A percentile compares a stretch with the other conserved stretches of the same genome.
Conservation (phyloP, 306 rosid genomes). For the Citrullus mucosospermus region DNA sequence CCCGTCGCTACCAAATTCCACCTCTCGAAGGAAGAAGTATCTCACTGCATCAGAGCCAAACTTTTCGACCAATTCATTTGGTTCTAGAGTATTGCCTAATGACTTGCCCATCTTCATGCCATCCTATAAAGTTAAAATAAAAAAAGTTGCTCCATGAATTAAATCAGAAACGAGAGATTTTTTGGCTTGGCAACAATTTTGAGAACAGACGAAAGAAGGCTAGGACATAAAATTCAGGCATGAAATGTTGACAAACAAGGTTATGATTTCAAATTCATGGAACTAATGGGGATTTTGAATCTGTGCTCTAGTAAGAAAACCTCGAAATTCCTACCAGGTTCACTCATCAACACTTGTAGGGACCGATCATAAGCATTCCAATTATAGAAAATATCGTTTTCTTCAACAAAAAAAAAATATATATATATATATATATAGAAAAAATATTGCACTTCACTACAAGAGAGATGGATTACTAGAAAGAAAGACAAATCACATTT, state of each 20-base stretch:
- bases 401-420: too few species aligned
- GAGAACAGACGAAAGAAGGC: background rate
- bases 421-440: background rate
- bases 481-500: background rate
- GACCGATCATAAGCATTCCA: background rate
- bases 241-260: background rate
- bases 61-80: slow-evolving; percentile 69
- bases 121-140: slow-evolving; percentile 73
- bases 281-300: background rate
- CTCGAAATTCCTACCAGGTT: background rate
- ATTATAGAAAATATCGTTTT: background rate
- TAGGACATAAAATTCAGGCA: background rate
- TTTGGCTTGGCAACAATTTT: background rate
- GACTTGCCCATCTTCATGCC: slow-evolving; percentile 99
- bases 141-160: slow-evolving; percentile 59
- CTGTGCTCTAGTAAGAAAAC: background rate
- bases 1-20: slow-evolving; percentile 88
- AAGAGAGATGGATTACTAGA: background rate
- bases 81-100: slow-evolving; percentile 92
- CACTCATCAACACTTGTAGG: background rate
- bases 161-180: background rate
- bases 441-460: background rate
- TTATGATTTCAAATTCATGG: background rate
- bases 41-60: slow-evolving; percentile 89
- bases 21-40: slow-evolving; percentile 92